These are phyloP conservation scores for Colletotrichum orbiculare DNA, from an alignment of 2,329 filamentous ascomycete species.

Conservation along the genomic window DNA sequence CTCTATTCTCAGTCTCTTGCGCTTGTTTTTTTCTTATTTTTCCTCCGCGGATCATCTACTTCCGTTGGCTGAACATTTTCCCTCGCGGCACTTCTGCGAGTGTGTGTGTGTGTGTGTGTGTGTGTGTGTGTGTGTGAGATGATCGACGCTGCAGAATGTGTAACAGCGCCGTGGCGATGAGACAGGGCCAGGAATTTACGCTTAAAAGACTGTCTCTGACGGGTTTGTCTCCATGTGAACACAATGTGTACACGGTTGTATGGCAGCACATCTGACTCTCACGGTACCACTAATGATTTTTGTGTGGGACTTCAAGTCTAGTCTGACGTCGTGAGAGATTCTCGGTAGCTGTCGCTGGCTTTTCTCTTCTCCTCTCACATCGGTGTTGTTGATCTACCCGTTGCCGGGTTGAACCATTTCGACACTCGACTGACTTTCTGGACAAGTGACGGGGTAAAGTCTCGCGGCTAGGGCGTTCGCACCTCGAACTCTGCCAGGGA, in stretches of 20 bases:
- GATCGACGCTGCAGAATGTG: conserved; percentile 34
- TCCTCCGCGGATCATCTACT: neutral
- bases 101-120: neutral
- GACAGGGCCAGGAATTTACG: conserved; percentile 30
- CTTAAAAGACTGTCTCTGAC: conserved; percentile 23
- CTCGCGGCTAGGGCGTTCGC: too few relatives aligned
- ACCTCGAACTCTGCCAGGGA: too few relatives aligned
- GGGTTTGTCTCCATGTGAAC: neutral
- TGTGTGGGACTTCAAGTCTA: too few relatives aligned
- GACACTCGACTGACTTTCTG: too few relatives aligned
- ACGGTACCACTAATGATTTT: too few relatives aligned
- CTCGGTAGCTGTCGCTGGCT: conserved; percentile 5
- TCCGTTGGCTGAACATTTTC: neutral
- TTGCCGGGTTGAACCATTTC: too few relatives aligned
- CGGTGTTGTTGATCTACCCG: too few relatives aligned
- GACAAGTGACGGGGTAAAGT: too few relatives aligned
- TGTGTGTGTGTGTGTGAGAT: conserved; percentile 7
- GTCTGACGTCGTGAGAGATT: neutral
- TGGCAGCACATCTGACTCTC: too few relatives aligned
- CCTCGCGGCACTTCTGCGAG: neutral
- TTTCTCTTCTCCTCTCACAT: neutral
- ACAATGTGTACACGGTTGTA: neutral
- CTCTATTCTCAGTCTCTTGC: neutral
- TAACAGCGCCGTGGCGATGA: conserved; percentile 23
- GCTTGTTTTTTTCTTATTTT: neutral